These are phyloP conservation scores for Rhododendron molle DNA, from an alignment of 148 eudicot genomes.

Conservation along the genomic window DNA sequence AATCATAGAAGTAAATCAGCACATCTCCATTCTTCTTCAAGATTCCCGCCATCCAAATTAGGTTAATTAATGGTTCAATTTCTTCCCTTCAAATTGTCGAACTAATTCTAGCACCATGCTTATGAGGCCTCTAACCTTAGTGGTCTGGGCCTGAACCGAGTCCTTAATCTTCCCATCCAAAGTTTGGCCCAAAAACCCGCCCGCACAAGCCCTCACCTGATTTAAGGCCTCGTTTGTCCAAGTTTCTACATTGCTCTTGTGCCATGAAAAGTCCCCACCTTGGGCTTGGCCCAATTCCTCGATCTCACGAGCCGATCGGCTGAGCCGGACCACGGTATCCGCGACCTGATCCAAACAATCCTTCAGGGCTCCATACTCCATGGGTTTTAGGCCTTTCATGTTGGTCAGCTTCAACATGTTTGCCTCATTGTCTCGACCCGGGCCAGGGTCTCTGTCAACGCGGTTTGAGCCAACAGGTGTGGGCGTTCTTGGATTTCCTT, in stretches of 20 bases:
- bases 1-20: no score
- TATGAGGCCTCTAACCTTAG: not conserved
- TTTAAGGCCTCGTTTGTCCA: not conserved
- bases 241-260: not conserved
- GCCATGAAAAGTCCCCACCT: not conserved
- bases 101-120: not conserved
- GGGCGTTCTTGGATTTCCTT: constrained; percentile 31
- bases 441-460: constrained; percentile 37
- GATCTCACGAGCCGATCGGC: constrained; percentile 41
- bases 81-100: not conserved
- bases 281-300: constrained; percentile 22
- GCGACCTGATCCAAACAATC: constrained; percentile 50
- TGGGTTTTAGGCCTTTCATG: constrained; percentile 33
- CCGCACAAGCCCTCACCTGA: not conserved
- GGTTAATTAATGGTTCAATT: not conserved
- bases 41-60: no score
- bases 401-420: constrained; percentile 24
- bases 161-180: not conserved
- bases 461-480: constrained; percentile 35
- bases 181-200: not conserved
- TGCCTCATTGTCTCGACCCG: constrained; percentile 28
- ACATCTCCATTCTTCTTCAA: no score
- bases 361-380: constrained; percentile 35
- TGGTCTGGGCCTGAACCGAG: not conserved
- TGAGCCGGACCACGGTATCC: constrained; percentile 48